Base-by-base conservation (phyloP, 2,329 filamentous ascomycete genomes). In the Alternaria solani region DNA sequence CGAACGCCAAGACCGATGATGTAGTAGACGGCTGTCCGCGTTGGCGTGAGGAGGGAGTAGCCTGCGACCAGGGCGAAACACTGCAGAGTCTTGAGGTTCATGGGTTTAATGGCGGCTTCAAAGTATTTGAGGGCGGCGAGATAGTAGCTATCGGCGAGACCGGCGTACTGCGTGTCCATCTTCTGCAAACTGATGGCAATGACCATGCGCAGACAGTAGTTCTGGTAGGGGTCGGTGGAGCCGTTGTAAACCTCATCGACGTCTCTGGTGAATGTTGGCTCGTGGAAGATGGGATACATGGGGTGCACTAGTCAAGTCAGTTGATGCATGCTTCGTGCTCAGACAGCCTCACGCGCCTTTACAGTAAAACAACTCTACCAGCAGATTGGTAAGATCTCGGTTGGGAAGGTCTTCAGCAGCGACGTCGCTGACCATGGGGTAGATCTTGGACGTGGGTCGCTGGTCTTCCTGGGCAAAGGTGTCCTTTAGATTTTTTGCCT, bases 171-270 rank as follows among this genome's bases (percentile, higher is more conserved):
- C 0, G 90, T 87, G 74, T 94, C 92, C 71, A 97, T 85, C 78
- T 96, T 97, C 79, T 98, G 94, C 79, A 98, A 87, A 76, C 93
- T 94, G 72, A 97, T 96, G 30, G 95, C 94, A 73, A 98, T 89
- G 54, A 97, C 92, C 88, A 98, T 94, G 59, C 92, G 89, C 51
- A 96, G 82, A 44, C 94, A 87, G 71, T 97, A 98, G 71, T 95
- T 93, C 74, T 94, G 89, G 76, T 94, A 94, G 0, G 93, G 85
- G 68, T 96, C 91, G 5, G 81, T 85, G 55, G 89, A 90, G 51
- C 91, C 91, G 62, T 86, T 84, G 74, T 94, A 96, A 4, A 97
- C 93, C 30, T 90, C 89, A 57, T 96, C 87, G 34, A 97, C 82
- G 63, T 96, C 92, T 62, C 86, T 83, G 26, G 87, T 85, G 63